These are phyloP conservation scores for Lanmaoa rubissima DNA, from an alignment of 768 basidiomycete species.

Conservation along the genomic window DNA sequence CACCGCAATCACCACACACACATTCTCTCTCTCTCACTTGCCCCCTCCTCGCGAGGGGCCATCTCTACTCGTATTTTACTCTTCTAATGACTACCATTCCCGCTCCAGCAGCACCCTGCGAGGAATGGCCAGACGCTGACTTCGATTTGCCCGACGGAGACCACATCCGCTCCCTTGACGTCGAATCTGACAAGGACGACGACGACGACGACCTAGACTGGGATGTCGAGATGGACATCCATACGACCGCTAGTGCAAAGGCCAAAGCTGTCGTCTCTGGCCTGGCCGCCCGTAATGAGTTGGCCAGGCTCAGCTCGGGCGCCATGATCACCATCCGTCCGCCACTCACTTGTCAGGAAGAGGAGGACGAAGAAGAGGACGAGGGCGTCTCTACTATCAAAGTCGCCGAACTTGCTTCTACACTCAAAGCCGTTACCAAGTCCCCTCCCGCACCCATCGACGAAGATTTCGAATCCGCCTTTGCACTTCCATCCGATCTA, in stretches of 20 bases:
- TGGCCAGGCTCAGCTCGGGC: conserved; percentile 28
- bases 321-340: conserved; percentile 59
- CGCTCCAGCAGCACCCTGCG: conserved; percentile 56
- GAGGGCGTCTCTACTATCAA: conserved; percentile 87
- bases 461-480: conserved; percentile 83
- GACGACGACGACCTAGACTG: conserved; percentile 71
- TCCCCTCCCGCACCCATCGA: conserved; percentile 41
- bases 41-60: conserved; percentile 20
- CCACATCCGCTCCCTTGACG: conserved; percentile 56
- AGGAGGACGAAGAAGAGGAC: conserved; percentile 66
- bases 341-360: conserved; percentile 47
- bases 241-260: conserved; percentile 53
- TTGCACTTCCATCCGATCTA: conserved; percentile 76
- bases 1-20: too few relatives aligned
- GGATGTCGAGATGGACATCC: conserved; percentile 76
- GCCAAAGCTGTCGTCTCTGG: conserved; percentile 38
- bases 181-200: conserved; percentile 64
- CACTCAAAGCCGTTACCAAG: conserved; percentile 35
- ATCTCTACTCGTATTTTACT: conserved; percentile 17
- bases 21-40: neutral
- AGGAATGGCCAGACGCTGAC: conserved; percentile 87
- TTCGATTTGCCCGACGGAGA: conserved; percentile 81
- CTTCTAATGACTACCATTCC: conserved; percentile 56
- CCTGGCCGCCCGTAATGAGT: conserved; percentile 41
- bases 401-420: conserved; percentile 48